Conservation (phyloP, 805 yeast genomes). For the Sungouiella blattae region DNA sequence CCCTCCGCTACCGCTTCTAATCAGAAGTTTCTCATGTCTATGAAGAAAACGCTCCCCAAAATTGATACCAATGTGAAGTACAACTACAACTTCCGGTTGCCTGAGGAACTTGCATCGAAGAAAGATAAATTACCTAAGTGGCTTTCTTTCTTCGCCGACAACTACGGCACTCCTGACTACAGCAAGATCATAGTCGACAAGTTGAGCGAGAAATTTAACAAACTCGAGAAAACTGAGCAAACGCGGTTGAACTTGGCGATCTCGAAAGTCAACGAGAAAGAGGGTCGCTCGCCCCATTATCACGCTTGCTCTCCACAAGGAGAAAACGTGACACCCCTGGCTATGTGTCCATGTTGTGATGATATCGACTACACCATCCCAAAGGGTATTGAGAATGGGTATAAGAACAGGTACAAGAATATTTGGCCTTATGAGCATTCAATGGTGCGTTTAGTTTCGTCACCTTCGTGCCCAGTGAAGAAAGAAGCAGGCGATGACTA, state of each 20-base stretch:
- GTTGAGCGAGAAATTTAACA: conserved; percentile 30
- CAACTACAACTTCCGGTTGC: conserved; percentile 21
- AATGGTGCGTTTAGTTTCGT: conserved; percentile 55
- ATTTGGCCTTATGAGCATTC: conserved; percentile 85
- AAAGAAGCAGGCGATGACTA: conserved; percentile 32
- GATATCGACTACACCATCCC: conserved; percentile 37
- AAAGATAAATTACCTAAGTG: conserved; percentile 28
- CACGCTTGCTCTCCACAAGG: not conserved
- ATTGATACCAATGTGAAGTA: conserved; percentile 20
- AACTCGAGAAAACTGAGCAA: conserved; percentile 38
- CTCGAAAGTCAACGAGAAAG: conserved; percentile 11
- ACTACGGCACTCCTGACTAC: conserved; percentile 10
- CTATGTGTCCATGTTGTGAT: conserved; percentile 43
- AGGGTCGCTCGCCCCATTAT: not conserved
- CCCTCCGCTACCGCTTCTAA: conserved; percentile 39
- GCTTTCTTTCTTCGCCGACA: conserved; percentile 23
- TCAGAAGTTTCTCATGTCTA: conserved; percentile 32
- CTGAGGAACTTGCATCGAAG: conserved; percentile 13
- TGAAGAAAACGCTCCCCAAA: conserved; percentile 31
- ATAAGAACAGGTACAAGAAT: conserved; percentile 83
- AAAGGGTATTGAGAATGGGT: conserved; percentile 72
- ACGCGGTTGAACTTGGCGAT: conserved; percentile 34
- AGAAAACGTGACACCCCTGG: conserved; percentile 34
- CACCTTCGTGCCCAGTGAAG: conserved; percentile 14
- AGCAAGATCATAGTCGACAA: conserved; percentile 21